Conservation (phyloP, 192 early-diverging fungal genomes). For the Pilobolus umbonatus region DNA sequence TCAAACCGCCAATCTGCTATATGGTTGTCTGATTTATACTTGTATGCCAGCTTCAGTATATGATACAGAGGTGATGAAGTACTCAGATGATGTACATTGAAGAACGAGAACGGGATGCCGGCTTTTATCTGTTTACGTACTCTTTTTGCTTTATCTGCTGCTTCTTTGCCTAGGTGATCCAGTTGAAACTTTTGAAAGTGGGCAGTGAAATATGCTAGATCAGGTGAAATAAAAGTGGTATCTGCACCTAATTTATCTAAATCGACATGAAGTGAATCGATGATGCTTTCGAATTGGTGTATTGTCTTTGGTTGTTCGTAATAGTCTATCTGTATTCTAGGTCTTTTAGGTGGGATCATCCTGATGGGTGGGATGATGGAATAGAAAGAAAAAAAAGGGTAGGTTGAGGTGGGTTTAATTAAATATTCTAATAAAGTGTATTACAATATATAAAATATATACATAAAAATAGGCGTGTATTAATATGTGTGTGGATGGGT, state of each 20-base stretch:
- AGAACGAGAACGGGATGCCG: conserved; percentile 16
- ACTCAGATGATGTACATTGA: conserved; percentile 5
- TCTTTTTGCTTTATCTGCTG: conserved; percentile 4
- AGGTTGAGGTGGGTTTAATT: too few relatives aligned
- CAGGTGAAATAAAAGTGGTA: conserved; percentile 24
- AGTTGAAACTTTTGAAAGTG: conserved; percentile 32
- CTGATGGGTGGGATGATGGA: not conserved
- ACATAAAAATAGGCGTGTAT: too few relatives aligned
- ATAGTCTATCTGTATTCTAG: conserved; percentile 25
- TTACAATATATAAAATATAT: too few relatives aligned
- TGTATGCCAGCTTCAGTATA: conserved; percentile 24
- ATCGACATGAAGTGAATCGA: conserved; percentile 13
- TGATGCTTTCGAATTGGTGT: conserved; percentile 20
- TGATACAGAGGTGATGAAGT: conserved; percentile 18
- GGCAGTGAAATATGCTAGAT: conserved; percentile 28
- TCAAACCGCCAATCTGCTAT: conserved; percentile 26
- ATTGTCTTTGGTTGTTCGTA: conserved; percentile 32
- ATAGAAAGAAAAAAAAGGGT: not conserved
- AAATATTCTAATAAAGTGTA: too few relatives aligned
- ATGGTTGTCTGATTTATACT: conserved; percentile 14
- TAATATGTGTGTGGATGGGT: too few relatives aligned
- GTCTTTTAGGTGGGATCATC: conserved; percentile 13
- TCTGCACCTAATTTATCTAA: conserved; percentile 18
- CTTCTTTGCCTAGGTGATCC: conserved; percentile 16
- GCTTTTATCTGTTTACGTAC: conserved; percentile 6